Base-by-base conservation (phyloP, 73 alveolate genomes). In the Vitrella brassicaformis region DNA sequence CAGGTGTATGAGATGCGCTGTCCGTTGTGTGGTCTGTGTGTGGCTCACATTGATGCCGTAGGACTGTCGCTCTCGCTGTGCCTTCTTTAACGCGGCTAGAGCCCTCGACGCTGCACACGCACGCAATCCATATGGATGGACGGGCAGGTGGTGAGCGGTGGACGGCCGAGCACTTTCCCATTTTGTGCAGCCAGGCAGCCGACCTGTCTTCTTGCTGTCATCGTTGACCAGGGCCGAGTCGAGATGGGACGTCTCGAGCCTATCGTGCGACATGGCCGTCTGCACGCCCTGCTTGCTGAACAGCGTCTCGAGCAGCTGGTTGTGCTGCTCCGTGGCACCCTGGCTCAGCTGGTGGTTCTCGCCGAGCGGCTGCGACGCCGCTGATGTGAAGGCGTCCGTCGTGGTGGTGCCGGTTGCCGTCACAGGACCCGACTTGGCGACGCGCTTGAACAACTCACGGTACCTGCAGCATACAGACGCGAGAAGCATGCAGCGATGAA, bases 211-310 rank as follows among this genome's bases (percentile, higher is more conserved):
- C 70, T 25, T 27, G 22, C 22, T 64, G n/a, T 19, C n/a, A 25
- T 10, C 70, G 10, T 64, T 64, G 70, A 4, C 22, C 70, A 75
- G 71, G 1, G 75, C 74, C 27, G 39, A 39, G 76, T 67, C 68
- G 71, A 75, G 46, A 25, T 75, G 76, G 19, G 75, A 67, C 0
- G 82, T 75, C 29, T 75, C 82, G 26, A 75, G 76, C 71, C 66
- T 73, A 39, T 46, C 67, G 46, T 75, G 76, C 0, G 56, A 71
- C 28, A 30, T 28, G 46, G 39, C 67, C 25, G 31, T 28, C 46
- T n/a, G 32, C 70, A 25, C 47, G 31, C 27, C 69, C 19, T 45
- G 70, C 71, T 67, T 31, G 66, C 45, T 45, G 71, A 75, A 75
- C 18, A 70, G 66, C 14, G 71, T 27, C 28, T 8, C 27, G 71